These are phyloP conservation scores for Cyclotella distinguenda DNA, from an alignment of 108 stramenopile species.

Conservation along the genomic window DNA sequence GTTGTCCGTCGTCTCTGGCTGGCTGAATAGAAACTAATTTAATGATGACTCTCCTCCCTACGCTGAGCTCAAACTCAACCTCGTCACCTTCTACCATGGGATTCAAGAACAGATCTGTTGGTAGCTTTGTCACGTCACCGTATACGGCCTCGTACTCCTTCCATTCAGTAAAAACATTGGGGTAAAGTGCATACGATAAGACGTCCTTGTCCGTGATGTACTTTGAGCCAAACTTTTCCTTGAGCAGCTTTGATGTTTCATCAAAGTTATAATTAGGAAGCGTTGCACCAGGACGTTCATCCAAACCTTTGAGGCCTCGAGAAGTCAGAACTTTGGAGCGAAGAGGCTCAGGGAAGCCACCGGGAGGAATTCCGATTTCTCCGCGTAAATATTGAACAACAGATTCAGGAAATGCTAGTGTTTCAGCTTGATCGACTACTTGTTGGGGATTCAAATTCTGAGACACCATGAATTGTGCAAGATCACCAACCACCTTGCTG, in stretches of 20 bases:
- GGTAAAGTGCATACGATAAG: constrained; percentile 88
- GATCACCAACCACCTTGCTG: constrained; percentile 84
- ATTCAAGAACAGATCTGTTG: constrained; percentile 81
- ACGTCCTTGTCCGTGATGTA: constrained; percentile 78
- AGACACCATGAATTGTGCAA: constrained; percentile 84
- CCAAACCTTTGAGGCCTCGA: constrained; percentile 48
- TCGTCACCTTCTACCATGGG: constrained; percentile 90
- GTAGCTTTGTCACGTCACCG: constrained; percentile 70
- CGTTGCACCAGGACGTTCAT: constrained; percentile 78
- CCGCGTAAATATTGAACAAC: constrained; percentile 82
- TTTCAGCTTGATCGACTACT: constrained; percentile 60
- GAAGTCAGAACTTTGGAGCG: constrained; percentile 65
- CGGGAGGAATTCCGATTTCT: constrained; percentile 67
- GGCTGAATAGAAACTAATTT: constrained; percentile 58
- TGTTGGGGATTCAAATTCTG: constrained; percentile 57
- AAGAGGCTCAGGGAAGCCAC: constrained; percentile 82
- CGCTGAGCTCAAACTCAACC: constrained; percentile 62
- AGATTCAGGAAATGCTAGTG: constrained; percentile 71
- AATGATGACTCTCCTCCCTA: constrained; percentile 57
- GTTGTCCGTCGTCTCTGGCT: constrained; percentile 57
- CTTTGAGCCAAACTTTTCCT: constrained; percentile 53
- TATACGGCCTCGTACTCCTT: constrained; percentile 68
- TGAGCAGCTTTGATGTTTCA: constrained; percentile 43
- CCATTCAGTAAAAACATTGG: constrained; percentile 85
- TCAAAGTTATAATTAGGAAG: constrained; percentile 66